phyloP scores from a whole-genome alignment of 768 basidiomycete genomes.

The Ramaria sp. region DNA sequence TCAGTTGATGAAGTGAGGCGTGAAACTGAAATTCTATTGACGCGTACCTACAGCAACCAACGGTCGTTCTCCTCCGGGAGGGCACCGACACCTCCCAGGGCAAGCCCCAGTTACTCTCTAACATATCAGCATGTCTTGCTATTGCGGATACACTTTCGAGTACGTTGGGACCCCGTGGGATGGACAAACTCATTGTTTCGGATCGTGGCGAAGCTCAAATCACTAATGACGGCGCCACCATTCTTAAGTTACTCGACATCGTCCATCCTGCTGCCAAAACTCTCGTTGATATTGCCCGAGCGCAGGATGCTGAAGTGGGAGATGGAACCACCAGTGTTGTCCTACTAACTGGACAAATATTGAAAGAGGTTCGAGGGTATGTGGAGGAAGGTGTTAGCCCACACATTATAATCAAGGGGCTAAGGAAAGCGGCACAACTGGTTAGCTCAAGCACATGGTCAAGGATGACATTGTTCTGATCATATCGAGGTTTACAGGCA shows the following conservation, averaged over 20 bases:
- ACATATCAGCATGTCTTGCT: slow-evolving; percentile 93
- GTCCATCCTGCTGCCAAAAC: slow-evolving; percentile 96
- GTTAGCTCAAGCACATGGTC: slow-evolving; percentile 33
- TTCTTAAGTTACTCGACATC: slow-evolving; percentile 93
- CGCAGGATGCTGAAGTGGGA: slow-evolving; percentile 97
- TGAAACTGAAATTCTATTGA: not conserved
- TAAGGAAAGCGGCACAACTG: slow-evolving; percentile 76
- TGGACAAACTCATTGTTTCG: slow-evolving; percentile 97
- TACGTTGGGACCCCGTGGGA: slow-evolving; percentile 95
- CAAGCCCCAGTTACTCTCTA: slow-evolving; percentile 82
- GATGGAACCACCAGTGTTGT: slow-evolving; percentile 98
- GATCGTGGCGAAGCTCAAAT: slow-evolving; percentile 95
- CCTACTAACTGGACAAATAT: slow-evolving; percentile 82
- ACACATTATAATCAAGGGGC: slow-evolving; percentile 96
- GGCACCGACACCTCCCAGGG: slow-evolving; percentile 96
- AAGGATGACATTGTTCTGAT: not conserved
- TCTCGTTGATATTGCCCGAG: slow-evolving; percentile 96
- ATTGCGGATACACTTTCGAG: slow-evolving; percentile 85
- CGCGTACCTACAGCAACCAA: slow-evolving; percentile 65
- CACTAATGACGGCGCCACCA: slow-evolving; percentile 98
- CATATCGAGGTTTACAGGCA: not conserved
- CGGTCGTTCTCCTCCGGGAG: slow-evolving; percentile 90
- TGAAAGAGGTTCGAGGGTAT: slow-evolving; percentile 85
- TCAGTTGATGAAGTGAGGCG: slow-evolving; percentile 18
- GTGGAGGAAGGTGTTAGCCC: slow-evolving; percentile 97